These are phyloP conservation scores for Corynascus novoguineensis DNA, from an alignment of 495 filamentous ascomycete genomes.

Conservation along the genomic window DNA sequence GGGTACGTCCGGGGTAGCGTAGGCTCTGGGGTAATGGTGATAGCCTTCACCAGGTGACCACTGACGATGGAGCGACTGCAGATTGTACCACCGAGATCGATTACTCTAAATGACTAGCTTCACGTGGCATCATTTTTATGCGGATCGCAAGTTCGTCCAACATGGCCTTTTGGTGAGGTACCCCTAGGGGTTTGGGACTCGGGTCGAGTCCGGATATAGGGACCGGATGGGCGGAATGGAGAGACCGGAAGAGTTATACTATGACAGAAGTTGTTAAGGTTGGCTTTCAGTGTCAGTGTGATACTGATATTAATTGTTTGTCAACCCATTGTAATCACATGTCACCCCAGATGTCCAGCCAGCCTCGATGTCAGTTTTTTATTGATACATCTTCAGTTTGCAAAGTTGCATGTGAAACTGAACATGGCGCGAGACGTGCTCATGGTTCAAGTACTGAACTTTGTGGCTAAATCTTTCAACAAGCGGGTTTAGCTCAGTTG, in stretches of 20 bases:
- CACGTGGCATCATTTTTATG: not conserved
- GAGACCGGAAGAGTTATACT: no score
- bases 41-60: not conserved
- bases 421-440: not conserved
- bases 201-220: not conserved
- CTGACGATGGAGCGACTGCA: not conserved
- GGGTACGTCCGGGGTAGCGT: not conserved
- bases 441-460: not conserved
- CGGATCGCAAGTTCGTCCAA: not conserved
- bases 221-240: not conserved
- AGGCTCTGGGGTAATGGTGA: not conserved
- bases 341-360: no score
- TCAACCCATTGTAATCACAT: no score
- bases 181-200: no score
- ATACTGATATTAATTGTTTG: no score
- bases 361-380: no score
- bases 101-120: no score
- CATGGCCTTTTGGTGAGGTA: no score
- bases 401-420: constrained; percentile 1
- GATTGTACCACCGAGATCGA: not conserved
- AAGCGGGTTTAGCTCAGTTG: constrained; percentile 28
- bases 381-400: no score
- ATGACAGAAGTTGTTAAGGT: no score
- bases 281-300: no score
- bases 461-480: not conserved